Evolutionary conservation across 2,329 filamentous ascomycete genomes (phyloP).

Genomic region (Sodiomyces alkalinus): DNA sequence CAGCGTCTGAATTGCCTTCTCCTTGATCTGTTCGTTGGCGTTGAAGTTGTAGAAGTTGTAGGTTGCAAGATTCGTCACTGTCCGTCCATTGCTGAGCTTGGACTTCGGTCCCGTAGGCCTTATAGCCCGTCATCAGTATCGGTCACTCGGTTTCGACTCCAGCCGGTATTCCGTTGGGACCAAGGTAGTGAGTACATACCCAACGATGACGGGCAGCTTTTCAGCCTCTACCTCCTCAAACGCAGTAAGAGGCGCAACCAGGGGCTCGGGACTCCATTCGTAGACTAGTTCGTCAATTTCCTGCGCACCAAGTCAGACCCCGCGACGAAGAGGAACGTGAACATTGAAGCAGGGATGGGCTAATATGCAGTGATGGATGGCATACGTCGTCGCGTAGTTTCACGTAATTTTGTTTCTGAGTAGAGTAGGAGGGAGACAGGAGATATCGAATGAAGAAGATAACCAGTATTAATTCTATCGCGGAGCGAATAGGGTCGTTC

Average conservation of each 20-base stretch:
- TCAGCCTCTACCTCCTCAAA: conserved; percentile 75
- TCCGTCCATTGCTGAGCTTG: conserved; percentile 76
- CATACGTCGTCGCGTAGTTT: conserved; percentile 64
- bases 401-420: conserved; percentile 77
- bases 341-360: too few species aligned
- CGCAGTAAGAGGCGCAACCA: conserved; percentile 58
- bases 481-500: conserved; percentile 85
- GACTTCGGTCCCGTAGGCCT: conserved; percentile 82
- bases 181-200: conserved; percentile 32
- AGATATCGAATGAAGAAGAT: conserved; percentile 93
- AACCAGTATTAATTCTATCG: conserved; percentile 83
- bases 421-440: conserved; percentile 82
- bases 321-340: too few species aligned
- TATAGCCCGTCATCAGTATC: background rate
- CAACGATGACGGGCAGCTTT: conserved; percentile 73
- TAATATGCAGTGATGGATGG: background rate
- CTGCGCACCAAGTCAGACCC: conserved; percentile 22
- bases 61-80: conserved; percentile 82
- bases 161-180: too few species aligned
- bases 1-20: conserved; percentile 86
- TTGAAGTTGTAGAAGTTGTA: conserved; percentile 99
- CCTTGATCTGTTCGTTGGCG: conserved; percentile 79
- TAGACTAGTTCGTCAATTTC: conserved; percentile 96
- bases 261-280: conserved; percentile 89
- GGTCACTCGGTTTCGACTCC: background rate